A percentile compares a stretch with the other conserved stretches of the same genome.
phyloP scores from a whole-genome alignment of 495 filamentous ascomycete species.

The Bacidia rubella region DNA sequence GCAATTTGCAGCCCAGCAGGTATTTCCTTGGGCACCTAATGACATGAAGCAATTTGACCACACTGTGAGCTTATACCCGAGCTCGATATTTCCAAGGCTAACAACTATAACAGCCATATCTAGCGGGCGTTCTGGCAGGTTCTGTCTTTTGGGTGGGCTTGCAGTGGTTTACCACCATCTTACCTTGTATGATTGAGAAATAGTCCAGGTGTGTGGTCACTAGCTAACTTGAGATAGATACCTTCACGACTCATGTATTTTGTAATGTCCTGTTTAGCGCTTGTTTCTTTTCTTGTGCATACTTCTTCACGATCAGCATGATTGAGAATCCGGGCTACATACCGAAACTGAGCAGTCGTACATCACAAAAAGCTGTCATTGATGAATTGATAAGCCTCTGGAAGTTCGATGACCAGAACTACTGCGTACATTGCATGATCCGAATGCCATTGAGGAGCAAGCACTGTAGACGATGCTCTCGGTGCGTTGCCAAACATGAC shows the following conservation, averaged over 20 bases:
- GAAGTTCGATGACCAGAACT: conserved; percentile 90
- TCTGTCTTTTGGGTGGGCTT: conserved; percentile 73
- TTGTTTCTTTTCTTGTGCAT: conserved; percentile 51
- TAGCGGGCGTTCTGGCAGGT: conserved; percentile 85
- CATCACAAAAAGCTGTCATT: conserved; percentile 75
- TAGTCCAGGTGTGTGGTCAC: not conserved
- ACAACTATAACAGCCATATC: conserved; percentile 51
- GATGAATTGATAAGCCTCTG: conserved; percentile 67
- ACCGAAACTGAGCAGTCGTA: conserved; percentile 79
- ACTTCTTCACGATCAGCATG: conserved; percentile 83
- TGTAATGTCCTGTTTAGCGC: conserved; percentile 60
- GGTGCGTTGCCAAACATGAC: conserved; percentile 92
- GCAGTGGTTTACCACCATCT: conserved; percentile 56
- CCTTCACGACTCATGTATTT: conserved; percentile 48
- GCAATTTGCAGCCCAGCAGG: conserved; percentile 65
- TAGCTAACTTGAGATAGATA: conserved; percentile 35
- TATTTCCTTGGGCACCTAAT: conserved; percentile 63
- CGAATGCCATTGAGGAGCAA: conserved; percentile 84
- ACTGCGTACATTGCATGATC: conserved; percentile 88
- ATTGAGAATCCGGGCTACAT: conserved; percentile 81
- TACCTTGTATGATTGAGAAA: conserved; percentile 40
- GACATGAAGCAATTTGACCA: conserved; percentile 80
- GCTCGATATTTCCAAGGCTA: conserved; percentile 3
- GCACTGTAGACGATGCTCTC: conserved; percentile 80
- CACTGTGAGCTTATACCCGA: conserved; percentile 45